phyloP scores from a whole-genome alignment of 176 grass and related monocot genomes.

The Olyra latifolia region DNA sequence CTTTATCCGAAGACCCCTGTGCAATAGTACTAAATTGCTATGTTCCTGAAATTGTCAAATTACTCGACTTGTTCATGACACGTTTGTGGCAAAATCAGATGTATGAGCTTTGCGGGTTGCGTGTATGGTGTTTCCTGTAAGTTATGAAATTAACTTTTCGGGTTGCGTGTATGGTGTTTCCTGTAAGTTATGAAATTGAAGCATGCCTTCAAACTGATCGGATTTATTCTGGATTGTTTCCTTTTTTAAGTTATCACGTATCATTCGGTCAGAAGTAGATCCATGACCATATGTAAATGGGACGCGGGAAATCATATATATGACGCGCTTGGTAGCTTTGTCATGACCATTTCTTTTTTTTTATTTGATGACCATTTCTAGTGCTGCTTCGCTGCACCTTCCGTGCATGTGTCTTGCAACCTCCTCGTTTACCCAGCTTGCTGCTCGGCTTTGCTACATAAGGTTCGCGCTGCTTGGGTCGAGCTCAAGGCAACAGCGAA shows the following conservation, averaged over 20 bases:
- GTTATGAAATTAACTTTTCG: constrained; percentile 21
- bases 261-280: not conserved
- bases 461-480: not conserved
- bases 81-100: not conserved
- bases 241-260: not conserved
- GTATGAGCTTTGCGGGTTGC: constrained; percentile 3
- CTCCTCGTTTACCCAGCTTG: not conserved
- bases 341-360: not conserved
- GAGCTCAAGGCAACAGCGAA: constrained; percentile 10
- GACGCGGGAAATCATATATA: not conserved
- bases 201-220: not conserved
- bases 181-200: not conserved
- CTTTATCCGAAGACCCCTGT: constrained; percentile 9
- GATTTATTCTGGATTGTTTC: not conserved
- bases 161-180: not conserved
- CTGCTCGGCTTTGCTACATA: not conserved
- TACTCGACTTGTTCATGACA: not conserved
- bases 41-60: not conserved
- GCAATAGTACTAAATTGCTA: not conserved
- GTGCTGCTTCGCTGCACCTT: not conserved
- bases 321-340: not conserved
- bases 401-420: not conserved
- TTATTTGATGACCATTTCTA: too few species aligned
- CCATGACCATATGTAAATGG: too few species aligned
- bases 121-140: not conserved